phyloP scores from a whole-genome alignment of 768 basidiomycete genomes.

The Naematelia aurantialba region DNA sequence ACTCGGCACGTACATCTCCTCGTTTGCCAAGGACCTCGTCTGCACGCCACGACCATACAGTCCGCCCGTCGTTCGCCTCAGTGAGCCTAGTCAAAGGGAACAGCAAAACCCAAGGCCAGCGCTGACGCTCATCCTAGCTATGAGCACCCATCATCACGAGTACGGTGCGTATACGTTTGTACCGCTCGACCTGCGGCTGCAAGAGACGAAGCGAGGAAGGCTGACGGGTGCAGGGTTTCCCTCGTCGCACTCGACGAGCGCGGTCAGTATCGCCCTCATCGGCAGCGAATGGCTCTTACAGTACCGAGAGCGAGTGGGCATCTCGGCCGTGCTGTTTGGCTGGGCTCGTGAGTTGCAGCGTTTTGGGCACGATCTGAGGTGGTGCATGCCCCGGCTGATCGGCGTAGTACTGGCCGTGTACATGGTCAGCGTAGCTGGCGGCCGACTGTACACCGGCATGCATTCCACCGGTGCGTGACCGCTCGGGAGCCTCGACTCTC shows the following conservation, averaged over 20 bases:
- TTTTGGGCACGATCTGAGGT: background rate
- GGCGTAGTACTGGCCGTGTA: conserved; percentile 43
- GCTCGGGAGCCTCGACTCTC: background rate
- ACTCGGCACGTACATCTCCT: conserved; percentile 79
- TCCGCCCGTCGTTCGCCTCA: conserved; percentile 84
- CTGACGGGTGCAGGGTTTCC: conserved; percentile 65
- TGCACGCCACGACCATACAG: conserved; percentile 86
- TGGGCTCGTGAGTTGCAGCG: conserved; percentile 17
- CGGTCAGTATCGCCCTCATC: conserved; percentile 82
- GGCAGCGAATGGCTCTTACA: conserved; percentile 50
- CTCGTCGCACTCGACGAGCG: conserved; percentile 90
- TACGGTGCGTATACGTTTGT: conserved; percentile 25
- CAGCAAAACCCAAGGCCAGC: background rate
- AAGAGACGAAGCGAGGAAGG: background rate
- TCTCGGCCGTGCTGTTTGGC: conserved; percentile 8
- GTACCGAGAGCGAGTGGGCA: conserved; percentile 14
- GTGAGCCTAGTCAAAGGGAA: conserved; percentile 54
- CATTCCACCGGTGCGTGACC: conserved; percentile 43
- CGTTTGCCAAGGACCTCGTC: conserved; percentile 80
- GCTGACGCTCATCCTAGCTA: conserved; percentile 17
- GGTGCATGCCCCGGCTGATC: conserved; percentile 13
- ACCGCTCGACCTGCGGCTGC: background rate
- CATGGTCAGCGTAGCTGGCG: conserved; percentile 47
- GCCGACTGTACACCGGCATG: conserved; percentile 51
- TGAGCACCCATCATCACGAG: conserved; percentile 42